These are phyloP conservation scores for Vickermania ingenoplastis DNA, from an alignment of 208 protist genomes.

Conservation along the genomic window DNA sequence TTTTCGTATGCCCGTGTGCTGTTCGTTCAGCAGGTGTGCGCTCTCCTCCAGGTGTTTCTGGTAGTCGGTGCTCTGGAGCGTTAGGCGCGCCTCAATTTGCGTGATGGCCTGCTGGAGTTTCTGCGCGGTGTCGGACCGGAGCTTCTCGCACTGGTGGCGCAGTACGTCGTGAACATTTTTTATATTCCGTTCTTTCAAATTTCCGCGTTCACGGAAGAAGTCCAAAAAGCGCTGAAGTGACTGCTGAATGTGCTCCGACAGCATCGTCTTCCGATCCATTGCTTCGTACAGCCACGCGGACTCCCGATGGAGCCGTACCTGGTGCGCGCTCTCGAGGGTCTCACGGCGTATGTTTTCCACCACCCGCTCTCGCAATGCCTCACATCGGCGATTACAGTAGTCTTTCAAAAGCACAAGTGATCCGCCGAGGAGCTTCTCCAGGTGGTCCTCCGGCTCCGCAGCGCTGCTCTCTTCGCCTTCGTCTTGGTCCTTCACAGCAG, in stretches of 20 bases:
- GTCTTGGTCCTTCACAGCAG: not conserved
- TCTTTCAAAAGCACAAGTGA: slow-evolving; percentile 21
- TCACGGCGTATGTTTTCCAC: slow-evolving; percentile 45
- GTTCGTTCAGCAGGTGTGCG: slow-evolving; percentile 11
- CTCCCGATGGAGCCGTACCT: slow-evolving; percentile 24
- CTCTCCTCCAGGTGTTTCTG: slow-evolving; percentile 10
- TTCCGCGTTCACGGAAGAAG: slow-evolving; percentile 31
- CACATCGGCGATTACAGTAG: slow-evolving; percentile 30
- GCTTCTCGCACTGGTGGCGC: slow-evolving; percentile 6
- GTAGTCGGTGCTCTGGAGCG: slow-evolving; percentile 10
- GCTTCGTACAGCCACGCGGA: slow-evolving; percentile 31
- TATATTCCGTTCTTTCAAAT: slow-evolving; percentile 22
- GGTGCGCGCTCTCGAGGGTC: slow-evolving; percentile 31
- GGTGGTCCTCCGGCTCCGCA: not conserved
- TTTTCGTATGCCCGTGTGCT: slow-evolving; percentile 16
- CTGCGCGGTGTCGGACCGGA: slow-evolving; percentile 9
- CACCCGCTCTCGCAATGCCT: slow-evolving; percentile 22
- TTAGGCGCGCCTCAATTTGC: slow-evolving; percentile 16
- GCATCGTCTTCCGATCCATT: slow-evolving; percentile 21
- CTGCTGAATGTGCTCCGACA: slow-evolving; percentile 23
- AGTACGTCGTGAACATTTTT: slow-evolving; percentile 21
- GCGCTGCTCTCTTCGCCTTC: not conserved
- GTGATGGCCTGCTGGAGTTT: slow-evolving; percentile 20
- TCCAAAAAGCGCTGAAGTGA: slow-evolving; percentile 30
- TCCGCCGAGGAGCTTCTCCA: slow-evolving; percentile 13